Percentiles rank a stretch among this genome's conserved stretches.
These are phyloP conservation scores for Helicocarpus griseus DNA, from an alignment of 2,329 filamentous ascomycete species.

Conservation along the genomic window DNA sequence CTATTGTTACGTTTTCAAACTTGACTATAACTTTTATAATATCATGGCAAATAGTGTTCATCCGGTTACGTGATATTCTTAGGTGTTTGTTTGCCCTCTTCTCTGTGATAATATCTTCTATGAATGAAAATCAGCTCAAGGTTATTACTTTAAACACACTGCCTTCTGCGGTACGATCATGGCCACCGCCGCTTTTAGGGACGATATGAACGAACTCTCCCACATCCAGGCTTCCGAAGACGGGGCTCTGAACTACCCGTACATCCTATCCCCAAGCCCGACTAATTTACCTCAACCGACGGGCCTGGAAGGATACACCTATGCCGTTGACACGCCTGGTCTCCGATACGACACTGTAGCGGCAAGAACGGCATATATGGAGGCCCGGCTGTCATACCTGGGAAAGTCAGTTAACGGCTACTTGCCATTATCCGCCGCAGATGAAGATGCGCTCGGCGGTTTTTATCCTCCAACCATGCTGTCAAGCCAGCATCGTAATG, in stretches of 20 bases:
- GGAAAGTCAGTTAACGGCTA: slow-evolving; percentile 7
- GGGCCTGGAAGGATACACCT: neutral
- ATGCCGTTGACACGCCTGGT: neutral
- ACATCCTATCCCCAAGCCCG: slow-evolving; percentile 1
- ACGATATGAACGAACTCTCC: neutral
- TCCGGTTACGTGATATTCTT: neutral
- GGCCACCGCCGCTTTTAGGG: neutral
- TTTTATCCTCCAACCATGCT: neutral
- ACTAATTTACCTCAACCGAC: slow-evolving; percentile 1
- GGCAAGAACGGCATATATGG: slow-evolving; percentile 5
- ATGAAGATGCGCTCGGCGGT: slow-evolving; percentile 5
- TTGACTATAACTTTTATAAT: neutral
- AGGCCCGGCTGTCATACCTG: slow-evolving; percentile 10
- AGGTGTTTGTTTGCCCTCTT: neutral
- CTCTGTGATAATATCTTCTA: neutral
- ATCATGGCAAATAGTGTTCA: neutral
- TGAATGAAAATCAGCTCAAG: neutral
- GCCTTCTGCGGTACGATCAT: neutral
- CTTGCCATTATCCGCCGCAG: neutral
- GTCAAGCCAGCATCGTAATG: neutral
- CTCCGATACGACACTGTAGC: neutral
- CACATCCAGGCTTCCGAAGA: slow-evolving; percentile 6
- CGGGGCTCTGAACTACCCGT: neutral
- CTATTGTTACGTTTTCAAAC: neutral
- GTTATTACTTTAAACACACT: neutral